Evolutionary conservation across 2,329 filamentous ascomycete genomes (phyloP).

Genomic region (Xylariaceae sp.): DNA sequence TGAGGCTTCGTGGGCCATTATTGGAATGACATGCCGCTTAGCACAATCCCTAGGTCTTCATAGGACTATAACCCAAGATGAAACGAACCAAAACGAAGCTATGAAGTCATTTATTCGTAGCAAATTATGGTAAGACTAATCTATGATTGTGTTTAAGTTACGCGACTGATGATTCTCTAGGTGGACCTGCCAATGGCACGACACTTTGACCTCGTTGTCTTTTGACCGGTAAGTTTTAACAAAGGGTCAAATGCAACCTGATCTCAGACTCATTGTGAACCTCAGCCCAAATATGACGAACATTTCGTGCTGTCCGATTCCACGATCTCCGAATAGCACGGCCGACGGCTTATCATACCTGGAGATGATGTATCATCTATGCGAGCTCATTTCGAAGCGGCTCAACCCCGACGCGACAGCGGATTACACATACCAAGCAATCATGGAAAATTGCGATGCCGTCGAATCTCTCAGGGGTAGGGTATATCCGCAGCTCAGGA

Average conservation of each 20-base stretch:
- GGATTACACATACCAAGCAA: constrained; percentile 49
- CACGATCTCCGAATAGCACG: constrained; percentile 40
- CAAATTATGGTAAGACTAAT: constrained; percentile 48
- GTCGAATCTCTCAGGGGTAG: constrained; percentile 50
- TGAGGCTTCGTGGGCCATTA: constrained; percentile 62
- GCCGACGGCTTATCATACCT: constrained; percentile 54
- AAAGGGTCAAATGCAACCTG: background rate
- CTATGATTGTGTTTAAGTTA: background rate
- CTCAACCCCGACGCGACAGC: constrained; percentile 52
- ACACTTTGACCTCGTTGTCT: constrained; percentile 60
- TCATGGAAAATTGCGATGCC: constrained; percentile 54
- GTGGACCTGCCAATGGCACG: constrained; percentile 65
- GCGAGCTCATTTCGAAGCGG: constrained; percentile 55
- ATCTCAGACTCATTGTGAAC: constrained; percentile 6
- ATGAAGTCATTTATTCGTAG: constrained; percentile 53
- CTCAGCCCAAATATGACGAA: constrained; percentile 59
- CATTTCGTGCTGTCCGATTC: constrained; percentile 52
- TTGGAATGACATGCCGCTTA: constrained; percentile 61
- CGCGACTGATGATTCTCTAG: constrained; percentile 22
- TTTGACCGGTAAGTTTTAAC: constrained; percentile 52
- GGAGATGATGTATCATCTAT: constrained; percentile 62
- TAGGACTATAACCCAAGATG: constrained; percentile 44
- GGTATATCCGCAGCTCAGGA: constrained; percentile 50
- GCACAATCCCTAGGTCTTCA: constrained; percentile 62
- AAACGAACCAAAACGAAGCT: constrained; percentile 42